These are phyloP conservation scores for Akebia trifoliata DNA, from an alignment of 164 flowering plant genomes.

Conservation along the genomic window DNA sequence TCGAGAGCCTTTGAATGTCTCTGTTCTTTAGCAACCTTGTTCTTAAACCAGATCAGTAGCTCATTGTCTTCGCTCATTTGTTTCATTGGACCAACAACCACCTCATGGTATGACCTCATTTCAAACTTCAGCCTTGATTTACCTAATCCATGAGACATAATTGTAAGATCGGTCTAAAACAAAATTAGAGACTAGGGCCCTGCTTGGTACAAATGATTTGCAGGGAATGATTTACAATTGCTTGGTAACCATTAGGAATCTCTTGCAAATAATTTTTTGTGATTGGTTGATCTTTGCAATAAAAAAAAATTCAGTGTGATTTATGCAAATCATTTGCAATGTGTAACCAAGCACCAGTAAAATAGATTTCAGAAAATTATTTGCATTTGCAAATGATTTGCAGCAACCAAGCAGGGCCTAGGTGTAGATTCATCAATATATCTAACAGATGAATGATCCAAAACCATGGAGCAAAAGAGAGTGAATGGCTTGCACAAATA, in stretches of 20 bases:
- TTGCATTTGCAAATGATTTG: too few relatives aligned
- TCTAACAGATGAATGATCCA: background rate
- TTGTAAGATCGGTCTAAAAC: background rate
- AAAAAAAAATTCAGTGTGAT: too few relatives aligned
- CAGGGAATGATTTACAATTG: too few relatives aligned
- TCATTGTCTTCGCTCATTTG: constrained; percentile 87
- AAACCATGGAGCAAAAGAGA: background rate
- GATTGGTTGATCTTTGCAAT: too few relatives aligned
- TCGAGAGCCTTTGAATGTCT: constrained; percentile 44
- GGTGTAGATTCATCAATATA: background rate
- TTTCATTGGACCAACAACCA: constrained; percentile 57
- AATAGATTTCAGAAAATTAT: too few relatives aligned
- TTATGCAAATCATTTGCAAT: too few relatives aligned
- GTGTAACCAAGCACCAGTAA: too few relatives aligned
- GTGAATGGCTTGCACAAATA: background rate
- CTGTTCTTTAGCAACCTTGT: constrained; percentile 41
- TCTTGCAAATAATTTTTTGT: too few relatives aligned
- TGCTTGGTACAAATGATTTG: too few relatives aligned
- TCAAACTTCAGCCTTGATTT: constrained; percentile 71
- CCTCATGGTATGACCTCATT: constrained; percentile 70
- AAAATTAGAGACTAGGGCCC: too few relatives aligned
- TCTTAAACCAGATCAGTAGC: constrained; percentile 48
- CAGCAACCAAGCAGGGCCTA: too few relatives aligned
- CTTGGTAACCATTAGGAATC: too few relatives aligned
- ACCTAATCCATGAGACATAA: constrained; percentile 32